phyloP scores from a whole-genome alignment of 805 yeast genomes.

The Starmera caribaea region DNA sequence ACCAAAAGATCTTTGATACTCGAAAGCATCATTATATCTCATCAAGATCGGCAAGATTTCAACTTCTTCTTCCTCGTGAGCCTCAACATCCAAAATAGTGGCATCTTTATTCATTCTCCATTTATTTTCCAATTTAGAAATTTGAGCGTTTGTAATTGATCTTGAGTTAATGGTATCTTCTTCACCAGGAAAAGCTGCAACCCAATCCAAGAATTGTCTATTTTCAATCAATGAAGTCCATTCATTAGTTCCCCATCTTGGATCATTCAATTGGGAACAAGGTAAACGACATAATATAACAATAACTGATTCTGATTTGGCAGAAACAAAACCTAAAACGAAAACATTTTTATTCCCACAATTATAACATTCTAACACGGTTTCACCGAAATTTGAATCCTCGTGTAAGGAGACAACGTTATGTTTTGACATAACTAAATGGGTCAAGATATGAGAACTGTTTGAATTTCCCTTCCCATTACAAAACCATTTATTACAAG shows the following conservation, averaged over 20 bases:
- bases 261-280: slow-evolving; percentile 68
- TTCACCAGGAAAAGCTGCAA: slow-evolving; percentile 60
- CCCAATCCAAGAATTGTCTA: slow-evolving; percentile 72
- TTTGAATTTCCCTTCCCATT: slow-evolving; percentile 44
- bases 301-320: slow-evolving; percentile 78
- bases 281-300: slow-evolving; percentile 84
- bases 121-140: slow-evolving; percentile 63
- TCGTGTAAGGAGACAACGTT: slow-evolving; percentile 65
- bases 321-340: slow-evolving; percentile 76
- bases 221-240: slow-evolving; percentile 86
- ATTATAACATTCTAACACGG: slow-evolving; percentile 78
- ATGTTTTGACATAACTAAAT: slow-evolving; percentile 74
- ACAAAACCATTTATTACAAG: slow-evolving; percentile 85
- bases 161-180: slow-evolving; percentile 50
- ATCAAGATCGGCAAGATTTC: slow-evolving; percentile 64
- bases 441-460: slow-evolving; percentile 79
- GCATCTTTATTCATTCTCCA: slow-evolving; percentile 73
- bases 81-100: slow-evolving; percentile 56
- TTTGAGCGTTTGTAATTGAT: slow-evolving; percentile 52
- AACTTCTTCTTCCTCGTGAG: slow-evolving; percentile 37
- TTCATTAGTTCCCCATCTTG: slow-evolving; percentile 77
- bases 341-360: slow-evolving; percentile 81
- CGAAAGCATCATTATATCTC: slow-evolving; percentile 74
- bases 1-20: slow-evolving; percentile 77
- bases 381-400: slow-evolving; percentile 79